Conservation (phyloP, 192 early-diverging fungal genomes). For the Rhizoclosmatium globosum region DNA sequence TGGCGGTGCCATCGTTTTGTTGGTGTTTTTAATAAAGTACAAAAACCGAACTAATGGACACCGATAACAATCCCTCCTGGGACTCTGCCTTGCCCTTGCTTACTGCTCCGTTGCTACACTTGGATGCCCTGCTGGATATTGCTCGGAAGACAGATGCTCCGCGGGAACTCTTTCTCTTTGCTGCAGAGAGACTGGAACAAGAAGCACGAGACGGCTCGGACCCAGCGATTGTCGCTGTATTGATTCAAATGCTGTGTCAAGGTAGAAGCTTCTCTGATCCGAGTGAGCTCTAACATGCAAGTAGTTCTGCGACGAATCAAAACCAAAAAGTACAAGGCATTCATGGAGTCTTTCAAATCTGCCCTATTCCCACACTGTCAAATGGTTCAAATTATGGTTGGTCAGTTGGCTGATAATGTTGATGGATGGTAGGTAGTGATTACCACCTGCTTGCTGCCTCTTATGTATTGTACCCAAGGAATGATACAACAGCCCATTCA, state of each 20-base stretch:
- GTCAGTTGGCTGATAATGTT: too few relatives aligned
- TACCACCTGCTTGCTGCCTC: too few relatives aligned
- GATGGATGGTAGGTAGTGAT: too few relatives aligned
- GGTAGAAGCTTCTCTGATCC: conserved; percentile 2
- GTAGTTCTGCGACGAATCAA: conserved; percentile 10
- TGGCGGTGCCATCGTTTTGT: conserved; percentile 16
- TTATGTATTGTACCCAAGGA: too few relatives aligned
- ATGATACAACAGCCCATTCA: too few relatives aligned
- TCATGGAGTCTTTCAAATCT: neutral
- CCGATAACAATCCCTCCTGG: too few relatives aligned
- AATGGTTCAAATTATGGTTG: conserved; percentile 3
- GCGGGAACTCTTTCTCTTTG: conserved; percentile 19
- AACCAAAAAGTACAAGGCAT: conserved; percentile 5
- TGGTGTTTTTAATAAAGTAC: neutral
- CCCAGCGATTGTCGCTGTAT: neutral
- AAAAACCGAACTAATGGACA: neutral
- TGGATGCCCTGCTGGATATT: conserved; percentile 42
- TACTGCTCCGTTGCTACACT: neutral
- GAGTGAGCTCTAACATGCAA: too few relatives aligned
- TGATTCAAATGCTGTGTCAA: neutral
- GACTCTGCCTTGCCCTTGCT: neutral
- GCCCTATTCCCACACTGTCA: neutral
- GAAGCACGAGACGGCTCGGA: neutral
- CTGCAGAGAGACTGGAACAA: neutral
- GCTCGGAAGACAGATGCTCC: neutral